phyloP scores from a whole-genome alignment of 129 eudicot genomes.

The Solidago caesia region DNA sequence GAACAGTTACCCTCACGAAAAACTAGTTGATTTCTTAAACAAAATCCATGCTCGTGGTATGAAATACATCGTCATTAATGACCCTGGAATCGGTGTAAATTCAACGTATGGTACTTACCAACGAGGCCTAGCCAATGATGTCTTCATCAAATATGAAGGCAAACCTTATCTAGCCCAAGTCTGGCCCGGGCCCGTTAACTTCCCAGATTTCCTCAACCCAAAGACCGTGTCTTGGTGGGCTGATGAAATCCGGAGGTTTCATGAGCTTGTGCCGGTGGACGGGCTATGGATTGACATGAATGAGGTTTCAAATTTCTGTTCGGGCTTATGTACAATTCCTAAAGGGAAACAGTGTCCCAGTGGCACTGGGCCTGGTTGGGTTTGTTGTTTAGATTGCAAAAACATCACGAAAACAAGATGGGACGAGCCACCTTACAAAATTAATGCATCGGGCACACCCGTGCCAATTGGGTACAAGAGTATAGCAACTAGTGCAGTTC shows the following conservation, averaged over 20 bases:
- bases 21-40: slow-evolving; percentile 60
- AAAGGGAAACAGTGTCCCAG: slow-evolving; percentile 75
- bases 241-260: slow-evolving; percentile 82
- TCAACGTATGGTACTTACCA: slow-evolving; percentile 68
- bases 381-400: slow-evolving; percentile 84
- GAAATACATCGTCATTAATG: slow-evolving; percentile 82
- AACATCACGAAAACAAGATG: slow-evolving; percentile 74
- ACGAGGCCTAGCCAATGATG: slow-evolving; percentile 72
- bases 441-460: slow-evolving; percentile 68
- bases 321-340: slow-evolving; percentile 77
- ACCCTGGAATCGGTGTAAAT: slow-evolving; percentile 95
- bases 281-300: slow-evolving; percentile 99
- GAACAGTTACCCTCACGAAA: slow-evolving; percentile 57
- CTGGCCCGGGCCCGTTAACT: slow-evolving; percentile 97
- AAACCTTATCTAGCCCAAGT: slow-evolving; percentile 90
- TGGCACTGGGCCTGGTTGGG: slow-evolving; percentile 93
- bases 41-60: slow-evolving; percentile 73
- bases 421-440: slow-evolving; percentile 98
- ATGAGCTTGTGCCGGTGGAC: slow-evolving; percentile 87
- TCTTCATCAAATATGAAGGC: slow-evolving; percentile 79
- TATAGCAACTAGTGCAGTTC: slow-evolving; percentile 89
- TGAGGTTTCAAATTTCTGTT: slow-evolving; percentile 81
- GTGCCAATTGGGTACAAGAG: slow-evolving; percentile 81
- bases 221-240: slow-evolving; percentile 85
- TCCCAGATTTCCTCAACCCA: slow-evolving; percentile 92